Base-by-base conservation (phyloP, 352 stramenopile species). In the Pythium dissotocum region DNA sequence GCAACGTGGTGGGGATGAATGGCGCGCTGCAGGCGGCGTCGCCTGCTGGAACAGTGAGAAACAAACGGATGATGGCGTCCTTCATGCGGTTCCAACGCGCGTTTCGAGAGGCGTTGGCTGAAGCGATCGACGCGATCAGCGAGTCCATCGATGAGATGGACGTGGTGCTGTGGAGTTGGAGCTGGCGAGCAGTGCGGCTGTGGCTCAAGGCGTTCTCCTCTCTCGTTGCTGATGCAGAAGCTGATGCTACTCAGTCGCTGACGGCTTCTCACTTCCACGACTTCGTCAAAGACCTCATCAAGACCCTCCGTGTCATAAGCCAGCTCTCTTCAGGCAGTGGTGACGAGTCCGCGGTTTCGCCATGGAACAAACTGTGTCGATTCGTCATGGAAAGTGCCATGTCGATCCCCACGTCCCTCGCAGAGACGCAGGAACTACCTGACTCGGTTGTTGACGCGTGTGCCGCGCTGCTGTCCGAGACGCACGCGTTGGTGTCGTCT, bases 1-100 rank as follows among this genome's bases (percentile, higher is more conserved):
- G 21, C 2, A 65, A 65, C 58, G 46, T 57, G 6, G 44, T 65
- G 44, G 58, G 30, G 13, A 57, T 65, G 30, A 56, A 65, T 21
- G 28, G 44, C 7, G 33, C 52, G 44, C 44, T 65, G 32, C 58
- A 44, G 24, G n/a, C 48, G 4, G 12, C 24, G 0, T 55, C 48
- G 24, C 26, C 48, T 9, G 24, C 8, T 35, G 48, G 48, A 6
- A 21, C n/a, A 5, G 48, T 55, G 24, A 55, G 26, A n/a, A 55
- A 35, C 48, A 55, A 55, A 12, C 48, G 48, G 9, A 55, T 55
- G 48, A 35, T 55, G 24, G 48, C 48, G 48, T 55, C 48, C 24
- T 55, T 55, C 26, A 55, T 12, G 24, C 21, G 48, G 14, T 55
- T 55, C 24, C 48, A 35, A 6, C 21, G 48, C 2, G 21, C 48